Evolutionary conservation across 495 filamentous ascomycete genomes (phyloP).

Genomic region (Neurospora sp.): DNA sequence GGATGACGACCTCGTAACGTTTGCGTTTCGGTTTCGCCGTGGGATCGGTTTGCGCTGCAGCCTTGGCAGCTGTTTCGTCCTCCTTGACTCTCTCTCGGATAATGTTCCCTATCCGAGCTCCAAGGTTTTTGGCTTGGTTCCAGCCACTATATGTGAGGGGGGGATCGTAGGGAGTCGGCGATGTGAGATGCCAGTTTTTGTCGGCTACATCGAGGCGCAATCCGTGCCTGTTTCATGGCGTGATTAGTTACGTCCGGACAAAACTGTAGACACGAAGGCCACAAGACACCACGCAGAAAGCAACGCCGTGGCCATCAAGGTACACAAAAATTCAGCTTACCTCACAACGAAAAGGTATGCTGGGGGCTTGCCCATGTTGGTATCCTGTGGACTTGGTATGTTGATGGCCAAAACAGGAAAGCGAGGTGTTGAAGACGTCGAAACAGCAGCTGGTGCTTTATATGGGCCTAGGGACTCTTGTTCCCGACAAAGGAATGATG

Average conservation of each 20-base stretch:
- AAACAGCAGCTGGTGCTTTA: not conserved
- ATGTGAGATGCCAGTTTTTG: conserved; percentile 90
- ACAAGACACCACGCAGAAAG: not conserved
- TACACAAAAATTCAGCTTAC: conserved; percentile 33
- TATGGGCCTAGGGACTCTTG: not conserved
- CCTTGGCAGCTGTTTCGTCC: conserved; percentile 21
- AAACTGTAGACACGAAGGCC: not conserved
- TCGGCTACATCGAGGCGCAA: conserved; percentile 87
- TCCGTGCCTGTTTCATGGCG: conserved; percentile 56
- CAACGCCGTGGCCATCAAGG: not conserved
- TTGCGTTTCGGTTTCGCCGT: conserved; percentile 31
- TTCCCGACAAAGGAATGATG: not conserved
- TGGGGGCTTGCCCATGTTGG: conserved; percentile 36
- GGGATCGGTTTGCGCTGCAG: conserved; percentile 8
- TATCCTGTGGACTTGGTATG: not conserved
- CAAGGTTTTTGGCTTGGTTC: conserved; percentile 72
- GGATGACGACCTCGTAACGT: conserved; percentile 72
- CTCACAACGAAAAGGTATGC: conserved; percentile 67
- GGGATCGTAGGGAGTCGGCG: conserved; percentile 89
- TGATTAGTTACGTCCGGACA: not conserved
- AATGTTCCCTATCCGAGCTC: conserved; percentile 67
- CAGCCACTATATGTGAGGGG: conserved; percentile 93
- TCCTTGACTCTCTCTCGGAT: conserved; percentile 41
- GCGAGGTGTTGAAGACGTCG: not conserved
- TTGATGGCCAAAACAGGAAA: not conserved